Base-by-base conservation (phyloP, 2,329 filamentous ascomycete genomes). In the Nemania bipapillata region DNA sequence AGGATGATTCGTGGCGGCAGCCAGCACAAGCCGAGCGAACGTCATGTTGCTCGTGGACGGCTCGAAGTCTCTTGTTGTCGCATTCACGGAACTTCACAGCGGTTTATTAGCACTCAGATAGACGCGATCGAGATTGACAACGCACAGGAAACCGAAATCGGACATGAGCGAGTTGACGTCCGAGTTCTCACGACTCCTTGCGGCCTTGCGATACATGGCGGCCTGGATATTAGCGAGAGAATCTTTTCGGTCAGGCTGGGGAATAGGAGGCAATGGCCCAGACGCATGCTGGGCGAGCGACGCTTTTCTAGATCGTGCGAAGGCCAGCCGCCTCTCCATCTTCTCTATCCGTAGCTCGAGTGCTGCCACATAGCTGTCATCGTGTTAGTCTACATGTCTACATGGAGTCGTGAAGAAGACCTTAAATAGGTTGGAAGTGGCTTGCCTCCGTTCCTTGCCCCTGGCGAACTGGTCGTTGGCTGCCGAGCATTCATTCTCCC, bases 401-500 rank as follows among this genome's bases (percentile, higher is more conserved):
- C 9, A 30, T 30, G 49, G 30, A 24, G 11, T 35, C 22, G 28
- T 17, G 61, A 6, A 15, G n/a, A n/a, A 15, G 11, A 17, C 40
- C 26, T 32, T 12, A n/a, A 26, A 32, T 8, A 15, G 26, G n/a
- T 17, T 28, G 63, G 11, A n/a, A 4, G 8, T 30, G 35, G 42
- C 81, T 66, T 74, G 89, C 89, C 94, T 98, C 76, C 95, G 87
- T 78, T 98, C 96, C 80, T 98, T 98, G 69, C 96, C 96, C 70
- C 94, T 87, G 0, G 95, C 94, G 80, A 97, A 98, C 79, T 97
- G 94, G 77, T 98, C 95, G 76, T 96, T 97, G 7, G 94, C 94
- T 64, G 94, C 94, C 6, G 94, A 97, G 79, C 96, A 99, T 78
- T 96, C 94, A 68, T 86, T 90, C 63, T 92, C 90, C 70, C 93